A percentile compares a stretch with the other conserved stretches of the same genome.
Evolutionary conservation across 345 rosid species (phyloP).

Genomic region (Lumnitzera littorea): DNA sequence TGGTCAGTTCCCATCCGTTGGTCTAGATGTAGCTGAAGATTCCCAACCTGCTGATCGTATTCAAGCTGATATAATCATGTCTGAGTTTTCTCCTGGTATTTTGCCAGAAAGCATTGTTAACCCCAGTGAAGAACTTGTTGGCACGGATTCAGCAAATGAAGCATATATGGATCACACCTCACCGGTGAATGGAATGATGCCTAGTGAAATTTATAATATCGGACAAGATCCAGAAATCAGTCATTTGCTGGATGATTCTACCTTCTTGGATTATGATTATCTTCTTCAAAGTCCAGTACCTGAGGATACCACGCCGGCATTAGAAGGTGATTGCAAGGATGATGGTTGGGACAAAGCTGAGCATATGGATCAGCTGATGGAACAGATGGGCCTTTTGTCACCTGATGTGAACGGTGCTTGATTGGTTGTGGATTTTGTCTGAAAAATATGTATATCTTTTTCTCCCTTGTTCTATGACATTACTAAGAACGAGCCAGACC

Average conservation of each 20-base stretch:
- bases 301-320: slow-evolving; percentile 55
- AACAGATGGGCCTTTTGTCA: slow-evolving; percentile 75
- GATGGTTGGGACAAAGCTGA: slow-evolving; percentile 43
- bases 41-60: not conserved
- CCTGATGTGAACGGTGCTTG: slow-evolving; percentile 37
- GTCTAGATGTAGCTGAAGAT: slow-evolving; percentile 26
- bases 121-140: slow-evolving; percentile 34
- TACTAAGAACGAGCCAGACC: too few species aligned
- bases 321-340: slow-evolving; percentile 24
- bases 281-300: slow-evolving; percentile 42
- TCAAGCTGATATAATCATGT: slow-evolving; percentile 33
- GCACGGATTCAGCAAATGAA: slow-evolving; percentile 28
- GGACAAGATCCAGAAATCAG: slow-evolving; percentile 15
- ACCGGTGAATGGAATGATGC: slow-evolving; percentile 31
- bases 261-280: slow-evolving; percentile 45
- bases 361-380: slow-evolving; percentile 68
- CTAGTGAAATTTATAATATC: slow-evolving; percentile 54
- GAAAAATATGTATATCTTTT: too few species aligned
- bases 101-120: slow-evolving; percentile 35
- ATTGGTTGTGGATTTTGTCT: not conserved
- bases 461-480: too few species aligned
- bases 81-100: slow-evolving; percentile 42
- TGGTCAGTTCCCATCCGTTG: slow-evolving; percentile 30
- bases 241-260: slow-evolving; percentile 36
- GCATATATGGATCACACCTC: slow-evolving; percentile 41